Base-by-base conservation (phyloP, 2,329 filamentous ascomycete species). In the Penicillium sp. region DNA sequence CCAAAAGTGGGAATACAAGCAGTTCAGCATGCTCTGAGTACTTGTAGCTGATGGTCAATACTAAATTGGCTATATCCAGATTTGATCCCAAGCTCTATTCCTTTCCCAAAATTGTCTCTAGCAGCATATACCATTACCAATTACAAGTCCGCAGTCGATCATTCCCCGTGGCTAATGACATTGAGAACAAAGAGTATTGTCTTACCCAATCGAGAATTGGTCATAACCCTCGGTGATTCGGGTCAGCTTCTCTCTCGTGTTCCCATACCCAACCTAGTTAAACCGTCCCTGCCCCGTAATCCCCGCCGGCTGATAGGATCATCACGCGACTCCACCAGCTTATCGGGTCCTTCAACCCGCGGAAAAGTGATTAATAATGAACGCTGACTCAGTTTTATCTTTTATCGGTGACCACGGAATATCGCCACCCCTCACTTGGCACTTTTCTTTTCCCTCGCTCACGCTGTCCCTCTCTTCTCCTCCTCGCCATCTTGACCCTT, bases 401-500 rank as follows among this genome's bases (percentile, higher is more conserved):
- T 62, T 65, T 64, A 61, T 62, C 64, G 49, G 42, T 60, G 52
- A 60, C 33, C 48, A 11, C 25, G 55, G 61, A 60, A 61, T 65
- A 42, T 68, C 59, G 66, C 66, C 68, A 69, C 66, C 66, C 66
- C 66, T 68, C 67, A 62, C 55, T 63, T 26, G 16, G 51, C 62
- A 58, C 35, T 53, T 58, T 52, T 57, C 48, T 56, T 55, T 59
- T 59, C 45, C 26, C n/a, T 48, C 40, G 35, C 52, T 45, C 25
- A 45, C 40, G 35, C 52, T 45, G 22, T 52, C 38, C 4, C 46
- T 40, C 14, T 37, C 33, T 38, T 35, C 30, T 22, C 22, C 28
- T 4, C 6, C 19, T 22, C 28, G 46, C 16, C 46, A 30, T n/a
- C 46, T n/a, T 10, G 16, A 16, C 11, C 35, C 35, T 37, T 37